These are phyloP conservation scores for Eucalyptus fibrosa DNA, from an alignment of 345 rosid species.

Conservation along the genomic window DNA sequence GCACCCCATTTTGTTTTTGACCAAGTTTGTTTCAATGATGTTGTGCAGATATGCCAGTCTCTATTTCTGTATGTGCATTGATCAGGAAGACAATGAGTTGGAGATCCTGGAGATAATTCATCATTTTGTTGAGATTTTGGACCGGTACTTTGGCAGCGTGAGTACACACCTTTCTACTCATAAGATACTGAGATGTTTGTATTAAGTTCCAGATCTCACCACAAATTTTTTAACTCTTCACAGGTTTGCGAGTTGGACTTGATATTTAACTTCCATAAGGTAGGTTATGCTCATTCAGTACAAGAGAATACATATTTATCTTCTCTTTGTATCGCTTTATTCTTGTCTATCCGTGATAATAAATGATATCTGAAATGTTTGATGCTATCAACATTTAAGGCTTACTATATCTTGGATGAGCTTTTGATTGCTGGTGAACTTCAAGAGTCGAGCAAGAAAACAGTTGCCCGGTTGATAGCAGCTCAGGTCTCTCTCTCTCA, in stretches of 20 bases:
- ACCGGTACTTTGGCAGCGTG: conserved; percentile 94
- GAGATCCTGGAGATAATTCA: conserved; percentile 89
- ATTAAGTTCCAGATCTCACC: not conserved
- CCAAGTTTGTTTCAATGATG: not conserved
- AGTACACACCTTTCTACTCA: conserved; percentile 4
- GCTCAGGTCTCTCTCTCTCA: conserved; percentile 46
- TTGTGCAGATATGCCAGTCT: conserved; percentile 86
- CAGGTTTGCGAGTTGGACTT: conserved; percentile 95
- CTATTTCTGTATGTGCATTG: conserved; percentile 96
- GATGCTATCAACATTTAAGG: conserved; percentile 26
- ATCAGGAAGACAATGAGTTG: conserved; percentile 84
- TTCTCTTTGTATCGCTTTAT: not conserved
- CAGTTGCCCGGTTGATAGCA: conserved; percentile 71
- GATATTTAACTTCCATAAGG: conserved; percentile 97
- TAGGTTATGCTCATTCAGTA: not conserved
- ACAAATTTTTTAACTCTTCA: not conserved
- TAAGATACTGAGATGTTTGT: not conserved
- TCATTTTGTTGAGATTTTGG: conserved; percentile 89
- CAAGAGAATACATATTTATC: not conserved
- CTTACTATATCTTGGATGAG: conserved; percentile 88
- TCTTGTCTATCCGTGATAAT: not conserved
- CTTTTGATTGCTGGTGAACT: conserved; percentile 90
- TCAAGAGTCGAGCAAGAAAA: conserved; percentile 95
- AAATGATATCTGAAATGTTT: not conserved
- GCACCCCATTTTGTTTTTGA: not conserved